Base-by-base conservation (phyloP, 2,329 filamentous ascomycete species). In the Arthroderma uncinatum region DNA sequence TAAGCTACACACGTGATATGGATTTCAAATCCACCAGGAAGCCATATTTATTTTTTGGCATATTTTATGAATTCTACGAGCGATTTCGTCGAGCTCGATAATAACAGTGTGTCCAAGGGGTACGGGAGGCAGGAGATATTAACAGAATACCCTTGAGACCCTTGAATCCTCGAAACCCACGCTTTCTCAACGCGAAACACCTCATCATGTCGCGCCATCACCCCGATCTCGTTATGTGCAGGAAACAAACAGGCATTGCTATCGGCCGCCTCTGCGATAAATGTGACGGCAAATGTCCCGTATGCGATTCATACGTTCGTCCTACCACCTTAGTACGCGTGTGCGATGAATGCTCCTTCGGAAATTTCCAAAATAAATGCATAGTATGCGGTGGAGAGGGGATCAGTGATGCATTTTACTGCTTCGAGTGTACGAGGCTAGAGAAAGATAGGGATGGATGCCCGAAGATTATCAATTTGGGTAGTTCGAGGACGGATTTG, bases 361-460 rank as follows among this genome's bases (percentile, higher is more conserved):
- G 93, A 70, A 98, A 98, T 80, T 98, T 96, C 79, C 93, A 97
- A 77, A 98, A 98, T 79, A 98, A 98, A 75, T 98, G 93, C 72
- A 90, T 98, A 64, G 93, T 98, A 44, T 98, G 93, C 74, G 93
- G 93, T 71, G 93, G 93, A 66, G 93, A 97, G 76, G 93, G 93
- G 30, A 98, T 98, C 71, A 93, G 87, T 34, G 93, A 98, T 72
- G 93, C 93, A 53, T 97, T 97, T 74, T 98, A 98, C 78, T 98
- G 93, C 79, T 97, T 97, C 70, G 93, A 98, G 75, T 98, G 93
- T 72, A 98, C 93, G 59, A 82, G 93, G 6, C 77, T 98, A 14
- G 93, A 98, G 72, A 98, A 97, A 75, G 93, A 98, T 71, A 80
- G 93, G 60, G 93, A 98, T 70, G 93, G 93, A 1, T 98, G 93